Evolutionary conservation across 2,329 filamentous ascomycete species (phyloP).

Genomic region (Verticillium tricorpus): DNA sequence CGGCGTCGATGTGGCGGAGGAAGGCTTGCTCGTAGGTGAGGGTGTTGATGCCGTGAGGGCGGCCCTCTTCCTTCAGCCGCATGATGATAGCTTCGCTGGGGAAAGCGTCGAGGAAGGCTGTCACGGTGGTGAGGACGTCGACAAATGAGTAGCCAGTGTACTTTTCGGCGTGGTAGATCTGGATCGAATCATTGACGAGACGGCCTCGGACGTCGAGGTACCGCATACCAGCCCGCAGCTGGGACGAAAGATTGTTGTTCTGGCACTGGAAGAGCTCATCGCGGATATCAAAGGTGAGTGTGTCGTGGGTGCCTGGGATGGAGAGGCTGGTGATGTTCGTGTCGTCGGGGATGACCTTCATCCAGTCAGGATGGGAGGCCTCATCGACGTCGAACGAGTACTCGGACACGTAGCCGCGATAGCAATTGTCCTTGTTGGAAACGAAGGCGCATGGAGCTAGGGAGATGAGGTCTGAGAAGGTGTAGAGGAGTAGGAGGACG

Average conservation of each 20-base stretch:
- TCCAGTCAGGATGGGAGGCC: constrained; percentile 33
- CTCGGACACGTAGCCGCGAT: constrained; percentile 25
- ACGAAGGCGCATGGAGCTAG: constrained; percentile 18
- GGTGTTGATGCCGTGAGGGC: constrained; percentile 29
- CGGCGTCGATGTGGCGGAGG: constrained; percentile 30
- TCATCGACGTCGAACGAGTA: constrained; percentile 38
- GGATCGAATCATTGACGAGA: constrained; percentile 35
- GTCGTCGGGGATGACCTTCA: constrained; percentile 36
- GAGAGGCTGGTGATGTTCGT: constrained; percentile 37
- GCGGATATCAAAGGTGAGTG: constrained; percentile 40
- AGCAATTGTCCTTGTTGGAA: constrained; percentile 17
- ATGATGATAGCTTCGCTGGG: constrained; percentile 43
- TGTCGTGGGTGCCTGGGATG: constrained; percentile 50
- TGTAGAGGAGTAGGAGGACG: constrained; percentile 13
- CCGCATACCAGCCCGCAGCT: constrained; percentile 41
- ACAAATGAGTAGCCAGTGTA: constrained; percentile 40
- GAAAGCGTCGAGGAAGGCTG: constrained; percentile 38
- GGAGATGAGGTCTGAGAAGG: constrained; percentile 19
- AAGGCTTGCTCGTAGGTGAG: constrained; percentile 42
- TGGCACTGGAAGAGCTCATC: constrained; percentile 38
- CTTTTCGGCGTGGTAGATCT: constrained; percentile 41
- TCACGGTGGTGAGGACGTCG: constrained; percentile 37
- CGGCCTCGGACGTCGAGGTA: constrained; percentile 46
- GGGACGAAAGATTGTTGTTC: constrained; percentile 37
- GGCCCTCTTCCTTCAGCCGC: constrained; percentile 45